Percentiles rank a stretch among this genome's conserved stretches.
Conservation (phyloP, 306 rosid species). For the Fragaria nilgerrensis region DNA sequence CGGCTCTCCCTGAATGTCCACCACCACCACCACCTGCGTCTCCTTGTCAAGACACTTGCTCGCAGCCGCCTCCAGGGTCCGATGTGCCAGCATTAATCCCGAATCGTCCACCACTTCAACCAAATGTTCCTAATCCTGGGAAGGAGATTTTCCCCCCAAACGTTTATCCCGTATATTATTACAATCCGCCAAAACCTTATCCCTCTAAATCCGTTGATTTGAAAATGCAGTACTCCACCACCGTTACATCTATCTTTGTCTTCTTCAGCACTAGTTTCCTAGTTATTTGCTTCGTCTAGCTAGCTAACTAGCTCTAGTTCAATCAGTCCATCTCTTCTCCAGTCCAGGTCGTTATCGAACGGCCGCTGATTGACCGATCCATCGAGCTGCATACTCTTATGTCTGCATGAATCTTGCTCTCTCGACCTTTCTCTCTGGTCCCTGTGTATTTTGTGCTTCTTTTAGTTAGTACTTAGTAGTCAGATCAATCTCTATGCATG, state of each 20-base stretch:
- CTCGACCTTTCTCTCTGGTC: no score
- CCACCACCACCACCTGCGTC: slow-evolving; percentile 50
- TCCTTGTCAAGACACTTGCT: slow-evolving; percentile 24
- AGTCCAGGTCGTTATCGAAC: background rate
- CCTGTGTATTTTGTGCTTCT: background rate
- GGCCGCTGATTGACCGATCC: background rate
- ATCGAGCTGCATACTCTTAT: background rate
- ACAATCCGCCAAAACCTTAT: slow-evolving; percentile 1
- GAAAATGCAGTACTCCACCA: slow-evolving; percentile 1
- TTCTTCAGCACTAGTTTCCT: slow-evolving; percentile 2
- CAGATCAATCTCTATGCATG: background rate
- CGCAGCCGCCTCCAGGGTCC: background rate
- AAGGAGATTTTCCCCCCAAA: slow-evolving; percentile 13
- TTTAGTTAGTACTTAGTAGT: background rate
- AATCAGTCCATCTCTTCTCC: background rate
- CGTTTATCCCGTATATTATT: slow-evolving; percentile 14
- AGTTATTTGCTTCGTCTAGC: background rate
- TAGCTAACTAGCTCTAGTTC: background rate
- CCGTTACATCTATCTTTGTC: slow-evolving; percentile 10
- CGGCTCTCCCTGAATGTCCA: slow-evolving; percentile 12
- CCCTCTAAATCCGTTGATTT: slow-evolving; percentile 6
- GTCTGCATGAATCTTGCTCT: background rate
- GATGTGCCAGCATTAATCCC: background rate
- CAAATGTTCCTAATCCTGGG: slow-evolving; percentile 21
- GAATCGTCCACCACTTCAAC: background rate